Percentiles rank a stretch among this genome's conserved stretches.
phyloP scores from a whole-genome alignment of 2,329 filamentous ascomycete species.

The Colletotrichum sp. region DNA sequence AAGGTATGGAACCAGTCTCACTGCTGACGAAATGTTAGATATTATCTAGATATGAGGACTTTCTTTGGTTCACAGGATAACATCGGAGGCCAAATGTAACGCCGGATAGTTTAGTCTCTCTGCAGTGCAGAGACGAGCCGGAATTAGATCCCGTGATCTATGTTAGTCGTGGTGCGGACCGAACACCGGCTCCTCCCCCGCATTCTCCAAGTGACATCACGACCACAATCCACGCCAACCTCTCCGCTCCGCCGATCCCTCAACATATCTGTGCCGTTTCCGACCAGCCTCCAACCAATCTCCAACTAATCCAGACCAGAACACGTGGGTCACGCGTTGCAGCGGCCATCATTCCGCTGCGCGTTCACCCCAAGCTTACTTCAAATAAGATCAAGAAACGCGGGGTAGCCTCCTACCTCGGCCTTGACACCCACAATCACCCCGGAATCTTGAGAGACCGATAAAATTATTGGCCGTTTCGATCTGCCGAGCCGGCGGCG shows the following conservation, averaged over 20 bases:
- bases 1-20: background rate
- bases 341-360: background rate
- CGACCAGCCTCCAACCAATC: background rate
- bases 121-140: background rate
- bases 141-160: background rate
- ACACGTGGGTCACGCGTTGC: background rate
- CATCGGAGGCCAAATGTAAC: background rate
- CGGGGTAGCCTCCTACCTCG: slow-evolving; percentile 3
- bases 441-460: background rate
- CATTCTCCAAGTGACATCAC: slow-evolving; percentile 13
- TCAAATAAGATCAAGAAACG: background rate
- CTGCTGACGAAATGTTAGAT: background rate
- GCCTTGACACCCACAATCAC: background rate
- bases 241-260: background rate
- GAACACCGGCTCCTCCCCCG: slow-evolving; percentile 2
- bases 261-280: background rate
- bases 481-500: background rate
- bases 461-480: background rate
- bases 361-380: background rate
- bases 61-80: background rate
- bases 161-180: background rate
- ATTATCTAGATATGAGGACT: background rate
- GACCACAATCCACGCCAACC: background rate
- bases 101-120: background rate
- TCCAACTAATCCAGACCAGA: background rate